phyloP scores from a whole-genome alignment of 495 filamentous ascomycete genomes.

The Aspergillus cristatus region DNA sequence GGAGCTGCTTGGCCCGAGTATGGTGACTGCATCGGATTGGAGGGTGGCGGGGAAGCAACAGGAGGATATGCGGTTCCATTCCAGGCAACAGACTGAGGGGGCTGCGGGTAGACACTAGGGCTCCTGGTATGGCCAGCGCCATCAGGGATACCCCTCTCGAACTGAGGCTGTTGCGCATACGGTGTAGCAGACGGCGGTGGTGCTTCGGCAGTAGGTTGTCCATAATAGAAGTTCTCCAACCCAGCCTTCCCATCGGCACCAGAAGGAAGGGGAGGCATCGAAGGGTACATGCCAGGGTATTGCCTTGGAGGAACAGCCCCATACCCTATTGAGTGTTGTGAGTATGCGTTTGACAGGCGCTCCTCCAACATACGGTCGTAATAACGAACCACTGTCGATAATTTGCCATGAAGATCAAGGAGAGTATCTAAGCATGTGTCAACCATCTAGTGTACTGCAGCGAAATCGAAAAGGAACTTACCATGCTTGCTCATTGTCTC shows the following conservation, averaged over 20 bases:
- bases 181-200: conserved; percentile 19
- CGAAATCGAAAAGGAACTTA: conserved; percentile 28
- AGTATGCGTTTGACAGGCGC: conserved; percentile 83
- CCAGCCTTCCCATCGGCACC: conserved; percentile 37
- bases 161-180: conserved; percentile 38
- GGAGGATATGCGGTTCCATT: conserved; percentile 18
- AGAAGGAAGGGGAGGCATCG: conserved; percentile 45
- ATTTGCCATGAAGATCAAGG: conserved; percentile 86
- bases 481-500: conserved; percentile 99
- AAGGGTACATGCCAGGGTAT: conserved; percentile 56
- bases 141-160: conserved; percentile 13
- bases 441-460: conserved; percentile 11
- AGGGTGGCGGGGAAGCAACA: conserved; percentile 18
- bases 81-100: conserved; percentile 22
- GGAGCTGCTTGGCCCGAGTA: conserved; percentile 15
- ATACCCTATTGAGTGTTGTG: conserved; percentile 56
- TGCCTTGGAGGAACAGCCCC: conserved; percentile 37
- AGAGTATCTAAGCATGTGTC: conserved; percentile 57
- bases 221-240: conserved; percentile 75
- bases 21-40: conserved; percentile 7
- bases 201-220: conserved; percentile 46
- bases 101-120: conserved; percentile 15
- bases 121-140: conserved; percentile 15
- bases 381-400: conserved; percentile 95
- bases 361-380: conserved; percentile 98